Evolutionary conservation across 805 yeast species (phyloP), one percentile per base, ranked within the genome.

Genomic region (Yamadazyma nakazawae): DNA sequence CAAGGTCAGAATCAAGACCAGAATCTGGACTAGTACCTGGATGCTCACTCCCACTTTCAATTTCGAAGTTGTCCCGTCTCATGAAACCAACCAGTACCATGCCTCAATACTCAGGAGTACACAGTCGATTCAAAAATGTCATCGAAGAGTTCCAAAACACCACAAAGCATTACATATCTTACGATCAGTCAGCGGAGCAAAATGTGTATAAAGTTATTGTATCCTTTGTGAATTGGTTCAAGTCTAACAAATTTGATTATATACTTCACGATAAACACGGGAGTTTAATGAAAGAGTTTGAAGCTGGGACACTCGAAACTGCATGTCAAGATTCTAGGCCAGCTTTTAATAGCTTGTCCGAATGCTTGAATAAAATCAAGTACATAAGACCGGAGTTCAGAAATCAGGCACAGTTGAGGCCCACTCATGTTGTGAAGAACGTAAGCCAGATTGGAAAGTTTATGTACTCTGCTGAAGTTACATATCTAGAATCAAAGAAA

Each of bases 371-470:
- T 10, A 12, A 34, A 9, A 25, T 38, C 31, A 31, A 5, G 19
- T 51, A 51, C 34, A 35, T 45, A 8, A 19, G 55, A 32, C 55
- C 53, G 7, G 53, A 52, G 37, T 40, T 45, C 17, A 25, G 41
- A 17, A 24, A 40, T 25, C 43, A 45, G 21, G 7, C 19, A 7
- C 5, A 13, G 5, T 37, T 37, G 37, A n/a, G 13, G 5, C 54
- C 56, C 26, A 52, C 56, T 9, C 56, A 52, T 44, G 3, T 38
- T 4, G 4, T 46, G 1, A 13, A 19, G 14, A 26, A 16, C 5
- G 37, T 30, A 11, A 34, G 25, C 12, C 30, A 38, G 28, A 37
- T 44, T 13, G 56, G 56, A 4, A 49, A 48, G 41, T 52, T 52
- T 45, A 41, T 52, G 42, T 48, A 48, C 26, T 45, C 56, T 5